phyloP scores from a whole-genome alignment of 2,329 filamentous ascomycete genomes.

The Sordariomycetes sp. region DNA sequence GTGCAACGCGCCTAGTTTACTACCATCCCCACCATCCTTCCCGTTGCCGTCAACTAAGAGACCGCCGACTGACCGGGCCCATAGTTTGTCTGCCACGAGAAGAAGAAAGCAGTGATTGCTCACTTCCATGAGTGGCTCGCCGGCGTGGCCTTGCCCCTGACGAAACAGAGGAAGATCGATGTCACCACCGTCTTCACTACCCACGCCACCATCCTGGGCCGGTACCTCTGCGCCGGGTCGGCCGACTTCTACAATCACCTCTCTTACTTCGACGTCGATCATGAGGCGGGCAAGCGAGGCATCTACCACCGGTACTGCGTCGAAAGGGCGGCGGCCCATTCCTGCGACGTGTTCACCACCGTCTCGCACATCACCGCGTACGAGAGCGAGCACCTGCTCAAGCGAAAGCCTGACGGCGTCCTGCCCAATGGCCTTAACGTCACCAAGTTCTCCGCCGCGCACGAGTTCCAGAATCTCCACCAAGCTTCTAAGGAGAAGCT shows the following conservation, averaged over 20 bases:
- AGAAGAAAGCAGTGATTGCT: neutral
- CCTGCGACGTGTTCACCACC: conserved; percentile 1
- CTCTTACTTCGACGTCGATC: conserved; percentile 1
- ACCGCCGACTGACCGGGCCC: conserved; percentile 77
- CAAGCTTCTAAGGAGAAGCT: conserved; percentile 97
- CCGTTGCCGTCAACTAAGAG: conserved; percentile 30
- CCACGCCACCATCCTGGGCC: conserved; percentile 1
- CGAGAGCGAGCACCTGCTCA: conserved; percentile 93
- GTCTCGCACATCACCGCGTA: conserved; percentile 59
- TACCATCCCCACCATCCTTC: neutral
- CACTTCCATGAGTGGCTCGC: conserved; percentile 5
- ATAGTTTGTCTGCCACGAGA: neutral
- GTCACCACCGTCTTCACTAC: conserved; percentile 1
- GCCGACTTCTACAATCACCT: conserved; percentile 1
- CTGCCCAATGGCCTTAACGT: conserved; percentile 95
- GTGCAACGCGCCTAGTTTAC: conserved; percentile 53
- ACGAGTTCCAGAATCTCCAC: conserved; percentile 81
- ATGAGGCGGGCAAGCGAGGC: neutral
- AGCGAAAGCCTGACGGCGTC: conserved; percentile 94
- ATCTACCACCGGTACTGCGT: conserved; percentile 2
- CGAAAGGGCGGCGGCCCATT: neutral
- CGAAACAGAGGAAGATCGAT: neutral
- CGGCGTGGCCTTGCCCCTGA: neutral
- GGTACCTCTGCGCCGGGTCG: neutral
- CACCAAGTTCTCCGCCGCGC: conserved; percentile 33